phyloP scores from a whole-genome alignment of 192 early-diverging fungal genomes.

The Umbelopsis ramanniana region DNA sequence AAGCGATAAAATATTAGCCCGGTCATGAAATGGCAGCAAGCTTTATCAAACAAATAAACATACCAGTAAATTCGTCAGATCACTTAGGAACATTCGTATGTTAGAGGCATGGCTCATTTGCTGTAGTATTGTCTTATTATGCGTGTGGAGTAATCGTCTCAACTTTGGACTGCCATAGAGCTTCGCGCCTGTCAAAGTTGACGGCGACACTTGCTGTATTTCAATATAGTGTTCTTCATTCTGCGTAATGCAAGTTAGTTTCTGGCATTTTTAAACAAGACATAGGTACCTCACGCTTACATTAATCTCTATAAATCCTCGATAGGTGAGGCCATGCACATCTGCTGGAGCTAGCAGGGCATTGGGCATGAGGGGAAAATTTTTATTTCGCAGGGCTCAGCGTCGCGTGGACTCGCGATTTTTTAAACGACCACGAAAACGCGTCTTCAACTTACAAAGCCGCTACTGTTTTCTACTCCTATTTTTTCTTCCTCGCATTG shows the following conservation, averaged over 20 bases:
- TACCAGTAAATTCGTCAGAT: neutral
- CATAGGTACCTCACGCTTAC: slow-evolving; percentile 13
- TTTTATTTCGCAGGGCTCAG: neutral
- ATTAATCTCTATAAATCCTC: slow-evolving; percentile 30
- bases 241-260: neutral
- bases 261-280: neutral
- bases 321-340: slow-evolving; percentile 22
- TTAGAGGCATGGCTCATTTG: neutral
- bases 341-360: slow-evolving; percentile 24
- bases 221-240: slow-evolving; percentile 21
- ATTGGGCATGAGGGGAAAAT: neutral
- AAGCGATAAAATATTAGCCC: neutral
- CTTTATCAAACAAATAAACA: neutral
- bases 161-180: slow-evolving; percentile 28
- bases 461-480: neutral
- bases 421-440: neutral
- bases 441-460: neutral
- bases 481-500: neutral
- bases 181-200: slow-evolving; percentile 22
- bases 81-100: neutral
- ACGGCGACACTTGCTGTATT: neutral
- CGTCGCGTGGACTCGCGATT: slow-evolving; percentile 17
- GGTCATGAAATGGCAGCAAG: neutral
- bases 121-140: neutral
- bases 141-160: slow-evolving; percentile 1